Base-by-base conservation (phyloP, 1,284 basidiomycete genomes). In the Sporisorium sorghi region DNA sequence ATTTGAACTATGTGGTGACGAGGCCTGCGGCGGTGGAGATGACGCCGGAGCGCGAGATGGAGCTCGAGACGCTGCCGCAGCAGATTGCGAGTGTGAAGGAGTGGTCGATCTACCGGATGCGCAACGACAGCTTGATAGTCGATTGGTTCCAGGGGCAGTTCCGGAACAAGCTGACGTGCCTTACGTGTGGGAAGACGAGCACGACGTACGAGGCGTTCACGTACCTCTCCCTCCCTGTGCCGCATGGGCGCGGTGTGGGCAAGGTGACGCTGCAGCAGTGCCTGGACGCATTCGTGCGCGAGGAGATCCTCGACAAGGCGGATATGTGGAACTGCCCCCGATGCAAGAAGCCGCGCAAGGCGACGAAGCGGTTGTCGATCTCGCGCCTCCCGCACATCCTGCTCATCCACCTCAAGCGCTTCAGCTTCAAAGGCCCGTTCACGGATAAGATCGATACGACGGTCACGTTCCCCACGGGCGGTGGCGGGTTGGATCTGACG, bases 381-480 rank as follows among this genome's bases (percentile, higher is more conserved):
- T 90, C 95, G 2, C 91, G 96, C 15, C 88, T 99, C 12, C 97
- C 97, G 0, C 94, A 94, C 0, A 65, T 99, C 37, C 88, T 99
- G 14, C 87, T 99, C 71, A 94, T 99, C 77, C 95, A 98, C 82
- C 88, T 99, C 43, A 99, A 99, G 83, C 90, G 97, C 33, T 99
- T 99, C 86, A 92, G 92, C 49, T 91, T 91, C 72, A 92, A 93
- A 75, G 94, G 94, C 0, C 91, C 91, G 2, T 97, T 96, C 85
- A 95, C 93, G 49, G 94, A 98, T 87, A 98, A 98, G 86, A 84
- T 86, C 33, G 58, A 62, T 42, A 64, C 73, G 1, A 79, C 44
- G n/a, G 62, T 76, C 9, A 77, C 79, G 68, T 99, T 94, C 85
- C 96, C 96, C 9, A 64, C 87, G 92, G 63, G 90, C 3, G n/a